These are phyloP conservation scores for Suhomyces taliae DNA, from an alignment of 1,139 yeast species.

Conservation along the genomic window DNA sequence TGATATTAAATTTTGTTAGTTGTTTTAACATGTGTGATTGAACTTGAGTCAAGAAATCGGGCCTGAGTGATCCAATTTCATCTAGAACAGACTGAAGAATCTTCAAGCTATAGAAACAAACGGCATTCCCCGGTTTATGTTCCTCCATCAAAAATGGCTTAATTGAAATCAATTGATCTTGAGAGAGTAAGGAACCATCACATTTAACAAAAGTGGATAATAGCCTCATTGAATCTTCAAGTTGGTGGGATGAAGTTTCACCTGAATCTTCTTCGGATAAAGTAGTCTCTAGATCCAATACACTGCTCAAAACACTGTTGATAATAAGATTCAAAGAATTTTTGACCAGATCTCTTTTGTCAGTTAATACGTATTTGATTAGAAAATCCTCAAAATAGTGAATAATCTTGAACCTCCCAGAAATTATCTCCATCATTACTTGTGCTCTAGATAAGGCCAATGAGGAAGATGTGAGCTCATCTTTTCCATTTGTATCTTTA, in stretches of 20 bases:
- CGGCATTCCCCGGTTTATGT: slow-evolving; percentile 31
- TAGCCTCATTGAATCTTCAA: slow-evolving; percentile 43
- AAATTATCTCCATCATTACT: slow-evolving; percentile 39
- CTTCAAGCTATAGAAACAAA: slow-evolving; percentile 49
- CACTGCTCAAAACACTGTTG: slow-evolving; percentile 12
- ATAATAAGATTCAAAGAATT: slow-evolving; percentile 21
- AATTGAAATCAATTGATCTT: slow-evolving; percentile 61
- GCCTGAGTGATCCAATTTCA: slow-evolving; percentile 44
- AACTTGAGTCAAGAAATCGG: slow-evolving; percentile 50
- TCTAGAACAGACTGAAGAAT: slow-evolving; percentile 54
- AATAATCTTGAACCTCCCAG: slow-evolving; percentile 34
- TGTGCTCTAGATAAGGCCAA: slow-evolving; percentile 13
- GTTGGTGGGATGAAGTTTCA: slow-evolving; percentile 5
- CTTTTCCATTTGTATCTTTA: slow-evolving; percentile 2
- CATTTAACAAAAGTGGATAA: slow-evolving; percentile 55
- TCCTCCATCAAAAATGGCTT: slow-evolving; percentile 61
- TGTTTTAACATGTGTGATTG: slow-evolving; percentile 52
- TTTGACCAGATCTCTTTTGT: slow-evolving; percentile 16
- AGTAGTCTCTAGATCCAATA: not conserved
- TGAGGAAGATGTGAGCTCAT: not conserved
- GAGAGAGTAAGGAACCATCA: slow-evolving; percentile 52
- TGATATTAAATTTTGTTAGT: slow-evolving; percentile 57
- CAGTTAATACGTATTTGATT: slow-evolving; percentile 36
- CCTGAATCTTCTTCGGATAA: not conserved
- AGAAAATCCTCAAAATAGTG: slow-evolving; percentile 46